These are phyloP conservation scores for Grosmannia penicillata DNA, from an alignment of 2,329 filamentous ascomycete genomes.

Conservation along the genomic window DNA sequence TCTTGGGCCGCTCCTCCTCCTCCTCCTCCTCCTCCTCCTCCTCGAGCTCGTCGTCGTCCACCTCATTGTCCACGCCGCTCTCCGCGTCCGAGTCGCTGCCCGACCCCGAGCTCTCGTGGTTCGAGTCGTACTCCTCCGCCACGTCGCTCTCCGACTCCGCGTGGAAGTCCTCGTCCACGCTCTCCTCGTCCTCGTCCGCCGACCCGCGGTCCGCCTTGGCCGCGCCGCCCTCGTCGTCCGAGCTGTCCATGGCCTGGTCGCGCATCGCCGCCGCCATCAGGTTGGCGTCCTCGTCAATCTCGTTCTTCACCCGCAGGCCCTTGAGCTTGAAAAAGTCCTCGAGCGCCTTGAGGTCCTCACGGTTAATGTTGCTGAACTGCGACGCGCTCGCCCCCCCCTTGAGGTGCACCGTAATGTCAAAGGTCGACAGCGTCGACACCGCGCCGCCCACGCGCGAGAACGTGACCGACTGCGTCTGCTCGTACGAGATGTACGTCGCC, in stretches of 20 bases:
- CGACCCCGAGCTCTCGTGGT: constrained; percentile 71
- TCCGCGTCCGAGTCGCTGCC: constrained; percentile 52
- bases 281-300: constrained; percentile 89
- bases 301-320: constrained; percentile 91
- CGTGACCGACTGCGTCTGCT: constrained; percentile 79
- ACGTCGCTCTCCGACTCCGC: constrained; percentile 88
- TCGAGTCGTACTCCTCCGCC: constrained; percentile 88
- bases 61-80: constrained; percentile 40
- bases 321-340: constrained; percentile 97
- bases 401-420: constrained; percentile 87
- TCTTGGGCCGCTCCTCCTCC: constrained; percentile 21
- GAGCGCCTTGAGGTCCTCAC: constrained; percentile 91
- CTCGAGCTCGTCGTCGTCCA: constrained; percentile 33
- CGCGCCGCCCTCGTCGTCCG: constrained; percentile 66
- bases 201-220: constrained; percentile 66
- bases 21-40: constrained; percentile 21
- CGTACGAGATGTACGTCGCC: constrained; percentile 91
- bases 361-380: constrained; percentile 98
- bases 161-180: constrained; percentile 89
- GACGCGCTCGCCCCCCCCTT: constrained; percentile 79
- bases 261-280: constrained; percentile 66
- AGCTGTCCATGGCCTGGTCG: constrained; percentile 69
- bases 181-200: constrained; percentile 92
- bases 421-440: constrained; percentile 84
- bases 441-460: constrained; percentile 93